phyloP scores from a whole-genome alignment of 169 alveolate species.

The Theileria parva region DNA sequence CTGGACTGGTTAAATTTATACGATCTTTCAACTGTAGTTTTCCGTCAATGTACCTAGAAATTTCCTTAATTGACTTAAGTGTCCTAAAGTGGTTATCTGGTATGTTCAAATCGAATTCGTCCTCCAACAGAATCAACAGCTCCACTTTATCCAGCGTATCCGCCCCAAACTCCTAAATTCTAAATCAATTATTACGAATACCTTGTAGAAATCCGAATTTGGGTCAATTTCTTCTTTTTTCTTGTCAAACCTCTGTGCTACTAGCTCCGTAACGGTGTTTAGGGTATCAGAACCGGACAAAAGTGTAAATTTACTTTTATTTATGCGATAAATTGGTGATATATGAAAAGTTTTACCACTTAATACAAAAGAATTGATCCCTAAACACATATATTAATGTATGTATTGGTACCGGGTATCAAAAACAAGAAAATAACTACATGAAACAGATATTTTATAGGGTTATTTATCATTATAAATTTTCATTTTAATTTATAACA shows the following conservation, averaged over 20 bases:
- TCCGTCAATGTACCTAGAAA: slow-evolving; percentile 55
- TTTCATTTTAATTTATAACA: not conserved
- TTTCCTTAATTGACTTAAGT: slow-evolving; percentile 37
- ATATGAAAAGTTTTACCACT: not conserved
- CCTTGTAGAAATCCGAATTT: slow-evolving; percentile 33
- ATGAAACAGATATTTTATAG: not conserved
- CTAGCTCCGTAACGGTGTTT: slow-evolving; percentile 29
- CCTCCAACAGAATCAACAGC: slow-evolving; percentile 81
- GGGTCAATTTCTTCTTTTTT: slow-evolving; percentile 37
- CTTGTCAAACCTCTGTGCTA: slow-evolving; percentile 45
- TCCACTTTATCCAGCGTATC: slow-evolving; percentile 82
- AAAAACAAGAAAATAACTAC: not conserved
- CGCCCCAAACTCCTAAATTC: slow-evolving; percentile 80
- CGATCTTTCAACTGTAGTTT: not conserved
- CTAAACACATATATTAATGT: not conserved
- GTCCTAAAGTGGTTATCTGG: slow-evolving; percentile 76
- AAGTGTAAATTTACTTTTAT: not conserved
- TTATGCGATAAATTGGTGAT: slow-evolving; percentile 9
- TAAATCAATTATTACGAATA: not conserved
- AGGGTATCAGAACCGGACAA: slow-evolving; percentile 36
- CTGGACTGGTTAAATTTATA: not conserved
- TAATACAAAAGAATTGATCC: not conserved
- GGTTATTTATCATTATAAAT: slow-evolving; percentile 30
- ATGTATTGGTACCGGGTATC: slow-evolving; percentile 4
- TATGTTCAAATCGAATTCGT: slow-evolving; percentile 76